Percentiles rank a stretch among this genome's conserved stretches.
Conservation (phyloP, 306 rosid species). For the Amphicarpaea edgeworthii region DNA sequence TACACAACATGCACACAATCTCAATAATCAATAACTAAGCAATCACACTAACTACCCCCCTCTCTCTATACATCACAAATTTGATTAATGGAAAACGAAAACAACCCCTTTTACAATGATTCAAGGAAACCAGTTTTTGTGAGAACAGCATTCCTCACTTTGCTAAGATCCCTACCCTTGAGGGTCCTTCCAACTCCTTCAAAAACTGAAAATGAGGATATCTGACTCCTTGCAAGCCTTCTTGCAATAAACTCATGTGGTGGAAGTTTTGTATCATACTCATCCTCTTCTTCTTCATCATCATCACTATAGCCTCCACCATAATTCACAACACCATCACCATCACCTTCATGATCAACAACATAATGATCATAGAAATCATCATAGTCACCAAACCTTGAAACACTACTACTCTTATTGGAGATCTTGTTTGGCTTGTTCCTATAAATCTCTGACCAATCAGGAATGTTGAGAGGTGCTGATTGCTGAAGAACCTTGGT, state of each 20-base stretch:
- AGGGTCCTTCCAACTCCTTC: conserved; percentile 98
- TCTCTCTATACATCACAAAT: conserved; percentile 43
- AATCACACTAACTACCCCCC: background rate
- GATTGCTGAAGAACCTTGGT: conserved; percentile 65
- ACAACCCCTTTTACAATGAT: conserved; percentile 51
- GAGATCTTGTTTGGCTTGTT: conserved; percentile 49
- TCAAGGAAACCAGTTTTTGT: conserved; percentile 90
- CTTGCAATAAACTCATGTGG: conserved; percentile 90
- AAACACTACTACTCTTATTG: conserved; percentile 38
- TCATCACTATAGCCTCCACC: conserved; percentile 46
- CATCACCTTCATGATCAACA: conserved; percentile 33
- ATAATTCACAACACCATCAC: conserved; percentile 7
- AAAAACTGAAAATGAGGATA: conserved; percentile 87
- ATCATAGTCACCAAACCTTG: conserved; percentile 49
- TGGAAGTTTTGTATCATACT: conserved; percentile 58
- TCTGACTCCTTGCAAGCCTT: conserved; percentile 83
- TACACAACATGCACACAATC: conserved; percentile 37
- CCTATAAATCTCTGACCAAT: conserved; percentile 67
- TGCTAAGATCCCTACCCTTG: conserved; percentile 92
- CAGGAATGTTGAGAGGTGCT: conserved; percentile 80
- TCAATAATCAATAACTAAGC: conserved; percentile 30
- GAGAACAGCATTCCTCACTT: conserved; percentile 83
- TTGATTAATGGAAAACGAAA: conserved; percentile 6
- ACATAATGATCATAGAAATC: conserved; percentile 36
- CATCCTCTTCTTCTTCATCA: conserved; percentile 48